phyloP scores from a whole-genome alignment of 106 monocot genomes.

The Dendrobium officinale region DNA sequence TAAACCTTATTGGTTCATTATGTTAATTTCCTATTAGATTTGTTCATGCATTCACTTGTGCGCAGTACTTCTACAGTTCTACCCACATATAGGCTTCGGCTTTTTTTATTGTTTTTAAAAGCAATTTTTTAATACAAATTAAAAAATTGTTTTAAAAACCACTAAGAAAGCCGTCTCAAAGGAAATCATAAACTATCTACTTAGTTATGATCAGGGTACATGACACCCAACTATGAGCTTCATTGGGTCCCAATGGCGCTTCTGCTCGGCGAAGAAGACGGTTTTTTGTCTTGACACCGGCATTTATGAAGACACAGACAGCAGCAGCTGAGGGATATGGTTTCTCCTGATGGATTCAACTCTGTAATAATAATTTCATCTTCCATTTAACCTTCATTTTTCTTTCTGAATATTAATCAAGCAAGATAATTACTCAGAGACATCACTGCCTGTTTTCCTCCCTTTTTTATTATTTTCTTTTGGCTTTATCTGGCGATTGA shows the following conservation, averaged over 20 bases:
- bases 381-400: background rate
- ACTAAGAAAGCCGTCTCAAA: too few species aligned
- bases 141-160: too few species aligned
- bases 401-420: background rate
- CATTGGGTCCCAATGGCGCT: slow-evolving; percentile 3
- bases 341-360: background rate
- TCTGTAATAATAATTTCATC: slow-evolving; percentile 1
- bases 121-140: too few species aligned
- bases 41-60: background rate
- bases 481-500: background rate
- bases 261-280: slow-evolving; percentile 2
- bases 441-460: background rate
- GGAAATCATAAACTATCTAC: background rate
- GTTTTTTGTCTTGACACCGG: slow-evolving; percentile 8
- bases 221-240: background rate
- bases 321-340: background rate
- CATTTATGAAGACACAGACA: background rate
- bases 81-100: background rate
- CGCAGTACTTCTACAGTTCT: background rate
- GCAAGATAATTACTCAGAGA: background rate
- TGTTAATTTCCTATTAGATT: background rate
- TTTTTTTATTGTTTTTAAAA: too few species aligned
- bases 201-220: too few species aligned
- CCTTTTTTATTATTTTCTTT: background rate
- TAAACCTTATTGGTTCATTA: background rate